Percentiles rank a stretch among this genome's conserved stretches.
These are phyloP conservation scores for Pseudogymnoascus sp. DNA, from an alignment of 2,329 filamentous ascomycete species.

Conservation along the genomic window DNA sequence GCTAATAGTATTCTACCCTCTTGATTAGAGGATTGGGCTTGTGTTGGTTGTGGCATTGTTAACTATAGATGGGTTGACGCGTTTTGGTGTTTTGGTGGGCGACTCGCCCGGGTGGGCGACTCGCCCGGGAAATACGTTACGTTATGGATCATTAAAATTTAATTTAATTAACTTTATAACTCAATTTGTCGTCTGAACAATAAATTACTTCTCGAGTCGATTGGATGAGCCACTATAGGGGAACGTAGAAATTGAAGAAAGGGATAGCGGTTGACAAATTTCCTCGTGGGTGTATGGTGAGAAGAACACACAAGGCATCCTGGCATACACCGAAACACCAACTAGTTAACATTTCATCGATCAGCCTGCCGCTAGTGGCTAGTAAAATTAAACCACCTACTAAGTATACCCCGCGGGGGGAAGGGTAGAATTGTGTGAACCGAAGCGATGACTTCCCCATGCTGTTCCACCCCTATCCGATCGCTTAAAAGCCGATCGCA, in stretches of 20 bases:
- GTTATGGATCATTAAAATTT: neutral
- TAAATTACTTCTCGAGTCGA: neutral
- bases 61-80: neutral
- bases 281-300: neutral
- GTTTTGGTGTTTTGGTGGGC: neutral
- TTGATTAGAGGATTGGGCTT: no score
- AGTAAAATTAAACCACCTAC: neutral
- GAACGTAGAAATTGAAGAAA: no score
- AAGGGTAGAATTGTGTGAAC: neutral
- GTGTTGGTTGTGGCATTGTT: no score
- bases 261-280: no score
- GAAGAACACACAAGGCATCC: no score
- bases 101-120: neutral
- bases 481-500: constrained; percentile 9
- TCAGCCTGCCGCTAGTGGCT: neutral
- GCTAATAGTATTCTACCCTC: no score
- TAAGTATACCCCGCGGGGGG: neutral
- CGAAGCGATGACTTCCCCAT: neutral
- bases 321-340: neutral
- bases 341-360: neutral
- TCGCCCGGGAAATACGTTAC: neutral
- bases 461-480: neutral
- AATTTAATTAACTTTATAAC: neutral
- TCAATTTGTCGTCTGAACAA: neutral
- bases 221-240: no score